Percentiles rank a stretch among this genome's conserved stretches.
Conservation (phyloP, 2,329 filamentous ascomycete species). For the Exutisphaerella laricina region DNA sequence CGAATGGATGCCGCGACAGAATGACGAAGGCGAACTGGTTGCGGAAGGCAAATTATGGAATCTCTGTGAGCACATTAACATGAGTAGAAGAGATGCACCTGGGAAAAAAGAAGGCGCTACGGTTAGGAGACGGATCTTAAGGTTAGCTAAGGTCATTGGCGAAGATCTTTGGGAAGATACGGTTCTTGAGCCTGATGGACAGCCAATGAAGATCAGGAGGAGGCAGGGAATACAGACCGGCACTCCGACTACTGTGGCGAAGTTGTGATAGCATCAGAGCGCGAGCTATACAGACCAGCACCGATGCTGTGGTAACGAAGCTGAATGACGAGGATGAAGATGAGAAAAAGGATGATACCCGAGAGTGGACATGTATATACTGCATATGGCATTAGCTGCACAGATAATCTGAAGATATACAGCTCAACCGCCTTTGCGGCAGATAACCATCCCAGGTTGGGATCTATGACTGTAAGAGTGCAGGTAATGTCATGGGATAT, state of each 20-base stretch:
- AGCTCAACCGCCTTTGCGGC: no score
- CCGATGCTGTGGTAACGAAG: no score
- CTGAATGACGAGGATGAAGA: no score
- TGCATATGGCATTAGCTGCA: no score
- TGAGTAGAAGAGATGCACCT: conserved; percentile 62
- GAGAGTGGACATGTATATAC: no score
- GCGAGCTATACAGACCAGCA: no score
- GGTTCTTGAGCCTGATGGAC: conserved; percentile 18
- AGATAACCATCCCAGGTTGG: no score
- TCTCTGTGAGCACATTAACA: conserved; percentile 82
- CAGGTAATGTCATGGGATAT: no score
- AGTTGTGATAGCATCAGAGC: neutral
- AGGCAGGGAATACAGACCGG: conserved; percentile 32
- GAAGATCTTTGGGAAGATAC: conserved; percentile 57
- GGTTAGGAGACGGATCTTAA: conserved; percentile 74
- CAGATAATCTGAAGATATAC: no score
- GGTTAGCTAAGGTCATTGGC: conserved; percentile 69
- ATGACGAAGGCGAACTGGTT: conserved; percentile 57
- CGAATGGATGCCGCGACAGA: conserved; percentile 54
- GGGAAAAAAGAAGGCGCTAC: conserved; percentile 98
- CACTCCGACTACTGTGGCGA: conserved; percentile 10
- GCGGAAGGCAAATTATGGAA: conserved; percentile 79
- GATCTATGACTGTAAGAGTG: no score
- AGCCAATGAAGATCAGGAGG: conserved; percentile 28
- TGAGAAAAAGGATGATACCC: no score